Percentiles rank a stretch among this genome's conserved stretches.
phyloP scores from a whole-genome alignment of 345 rosid genomes.

The Brassica cretica region DNA sequence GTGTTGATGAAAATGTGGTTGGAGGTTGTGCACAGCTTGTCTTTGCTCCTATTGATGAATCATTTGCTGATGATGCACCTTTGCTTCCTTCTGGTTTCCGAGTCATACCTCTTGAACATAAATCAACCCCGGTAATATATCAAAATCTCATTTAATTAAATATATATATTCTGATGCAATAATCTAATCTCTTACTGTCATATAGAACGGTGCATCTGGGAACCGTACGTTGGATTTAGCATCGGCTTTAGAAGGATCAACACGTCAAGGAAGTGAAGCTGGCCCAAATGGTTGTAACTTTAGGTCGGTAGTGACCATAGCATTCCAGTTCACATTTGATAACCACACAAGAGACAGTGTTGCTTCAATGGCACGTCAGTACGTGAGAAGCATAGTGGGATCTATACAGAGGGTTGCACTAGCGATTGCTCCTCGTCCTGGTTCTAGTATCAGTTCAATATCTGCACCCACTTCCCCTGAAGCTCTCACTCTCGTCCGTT shows the following conservation, averaged over 20 bases:
- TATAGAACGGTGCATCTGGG: constrained; percentile 62
- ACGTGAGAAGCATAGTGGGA: constrained; percentile 79
- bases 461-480: constrained; percentile 84
- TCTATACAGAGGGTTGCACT: constrained; percentile 98
- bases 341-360: constrained; percentile 78
- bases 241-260: constrained; percentile 72
- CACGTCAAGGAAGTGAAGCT: constrained; percentile 57
- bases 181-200: constrained; percentile 17
- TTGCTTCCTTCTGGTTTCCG: constrained; percentile 90
- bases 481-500: constrained; percentile 81
- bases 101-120: constrained; percentile 83
- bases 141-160: background rate
- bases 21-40: constrained; percentile 96
- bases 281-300: constrained; percentile 58
- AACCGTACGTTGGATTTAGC: constrained; percentile 90
- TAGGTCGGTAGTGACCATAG: constrained; percentile 89
- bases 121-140: constrained; percentile 51
- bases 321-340: constrained; percentile 89
- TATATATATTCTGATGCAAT: background rate
- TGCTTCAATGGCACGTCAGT: constrained; percentile 96
- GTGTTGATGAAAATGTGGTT: constrained; percentile 86
- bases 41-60: constrained; percentile 92
- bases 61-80: constrained; percentile 99
- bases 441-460: constrained; percentile 51
- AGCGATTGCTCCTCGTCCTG: constrained; percentile 78